Percentiles rank a stretch among this genome's conserved stretches.
phyloP scores from a whole-genome alignment of 73 alveolate genomes.

The Breviolum minutum region DNA sequence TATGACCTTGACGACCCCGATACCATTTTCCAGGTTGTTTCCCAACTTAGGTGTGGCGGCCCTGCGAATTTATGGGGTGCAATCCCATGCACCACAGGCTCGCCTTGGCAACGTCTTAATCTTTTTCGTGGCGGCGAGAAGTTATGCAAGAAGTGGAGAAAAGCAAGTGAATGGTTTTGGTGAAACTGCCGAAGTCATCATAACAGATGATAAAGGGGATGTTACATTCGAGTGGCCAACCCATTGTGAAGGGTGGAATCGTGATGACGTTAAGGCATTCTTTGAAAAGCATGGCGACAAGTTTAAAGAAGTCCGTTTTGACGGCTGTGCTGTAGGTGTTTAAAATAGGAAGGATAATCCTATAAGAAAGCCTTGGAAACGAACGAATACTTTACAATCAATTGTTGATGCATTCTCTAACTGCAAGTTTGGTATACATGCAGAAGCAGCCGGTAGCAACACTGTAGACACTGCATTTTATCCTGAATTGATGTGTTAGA shows the following conservation, averaged over 20 bases:
- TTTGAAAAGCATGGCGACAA: background rate
- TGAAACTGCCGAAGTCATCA: background rate
- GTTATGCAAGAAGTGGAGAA: background rate
- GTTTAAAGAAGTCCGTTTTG: background rate
- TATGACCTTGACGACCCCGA: background rate
- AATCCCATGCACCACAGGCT: background rate
- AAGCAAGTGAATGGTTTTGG: background rate
- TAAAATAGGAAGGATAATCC: background rate
- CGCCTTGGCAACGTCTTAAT: background rate
- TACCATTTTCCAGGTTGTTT: background rate
- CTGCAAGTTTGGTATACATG: background rate
- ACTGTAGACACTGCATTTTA: background rate
- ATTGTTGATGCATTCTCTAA: background rate
- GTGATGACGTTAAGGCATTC: background rate
- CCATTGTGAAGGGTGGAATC: background rate
- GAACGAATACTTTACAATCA: background rate
- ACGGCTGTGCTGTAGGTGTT: background rate
- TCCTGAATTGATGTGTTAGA: background rate
- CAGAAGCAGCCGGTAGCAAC: background rate
- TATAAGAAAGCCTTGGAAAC: slow-evolving; percentile 10
- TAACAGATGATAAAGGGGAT: background rate
- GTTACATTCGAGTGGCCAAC: slow-evolving; percentile 32
- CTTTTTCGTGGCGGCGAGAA: background rate
- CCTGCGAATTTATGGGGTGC: background rate
- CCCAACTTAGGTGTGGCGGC: background rate